Evolutionary conservation across 495 filamentous ascomycete genomes (phyloP).

Genomic region (Penicillium waksmanii): DNA sequence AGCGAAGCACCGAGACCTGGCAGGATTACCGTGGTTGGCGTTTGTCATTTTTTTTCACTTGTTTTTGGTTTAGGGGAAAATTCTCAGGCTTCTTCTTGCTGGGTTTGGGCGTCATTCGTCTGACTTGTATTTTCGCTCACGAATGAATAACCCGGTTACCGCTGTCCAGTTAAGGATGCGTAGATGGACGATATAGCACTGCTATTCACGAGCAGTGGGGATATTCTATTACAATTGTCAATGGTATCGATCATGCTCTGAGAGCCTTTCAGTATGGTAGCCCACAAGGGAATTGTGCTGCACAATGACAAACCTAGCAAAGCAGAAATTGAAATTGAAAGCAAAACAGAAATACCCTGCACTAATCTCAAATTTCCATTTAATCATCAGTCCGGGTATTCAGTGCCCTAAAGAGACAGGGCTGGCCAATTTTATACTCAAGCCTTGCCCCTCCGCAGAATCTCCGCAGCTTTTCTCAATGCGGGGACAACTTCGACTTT

Average conservation of each 20-base stretch:
- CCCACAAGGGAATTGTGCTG: neutral
- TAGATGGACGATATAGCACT: neutral
- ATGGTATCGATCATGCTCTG: neutral
- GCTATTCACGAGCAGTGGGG: neutral
- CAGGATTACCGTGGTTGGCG: constrained; percentile 34
- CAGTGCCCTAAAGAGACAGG: no score
- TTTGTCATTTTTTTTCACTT: constrained; percentile 33
- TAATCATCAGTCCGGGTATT: no score
- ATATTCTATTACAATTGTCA: neutral
- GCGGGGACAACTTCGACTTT: constrained; percentile 25
- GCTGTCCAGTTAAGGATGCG: neutral
- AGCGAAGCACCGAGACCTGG: constrained; percentile 22
- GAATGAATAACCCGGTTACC: constrained; percentile 10
- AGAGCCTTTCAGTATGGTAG: neutral
- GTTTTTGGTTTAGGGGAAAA: constrained; percentile 24
- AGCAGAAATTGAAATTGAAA: no score
- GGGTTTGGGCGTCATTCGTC: constrained; percentile 11
- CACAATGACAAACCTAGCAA: neutral
- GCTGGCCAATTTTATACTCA: no score
- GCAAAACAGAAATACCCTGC: no score
- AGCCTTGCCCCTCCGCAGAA: constrained; percentile 7
- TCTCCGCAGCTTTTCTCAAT: constrained; percentile 29
- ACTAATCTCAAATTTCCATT: no score
- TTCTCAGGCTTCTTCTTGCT: constrained; percentile 24
- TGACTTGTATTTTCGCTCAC: constrained; percentile 12